Base-by-base conservation (phyloP, 805 yeast species). In the Candida sithepensis region DNA sequence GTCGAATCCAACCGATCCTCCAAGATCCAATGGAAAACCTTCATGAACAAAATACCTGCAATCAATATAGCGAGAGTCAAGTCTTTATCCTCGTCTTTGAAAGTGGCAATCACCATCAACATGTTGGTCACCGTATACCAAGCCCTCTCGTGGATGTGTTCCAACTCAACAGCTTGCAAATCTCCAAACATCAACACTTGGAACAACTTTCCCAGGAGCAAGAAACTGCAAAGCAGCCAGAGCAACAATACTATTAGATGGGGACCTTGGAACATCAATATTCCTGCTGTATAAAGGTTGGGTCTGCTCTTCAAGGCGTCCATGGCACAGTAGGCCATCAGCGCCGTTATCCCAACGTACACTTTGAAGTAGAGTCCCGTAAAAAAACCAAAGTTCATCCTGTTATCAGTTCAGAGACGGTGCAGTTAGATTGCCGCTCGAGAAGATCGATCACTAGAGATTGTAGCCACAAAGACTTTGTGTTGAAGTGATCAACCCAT, bases 21-120 rank as follows among this genome's bases (percentile, higher is more conserved):
- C 40, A 85, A 64, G 1, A 94, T 75, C 82, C 95, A 84, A 60
- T 90, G 96, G 69, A 85, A 81, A 2, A 85, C 81, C 59, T 84
- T 85, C 60, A 80, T 64, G 63, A 75, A 72, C 58, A 81, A 59
- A 52, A 82, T 64, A 55, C 51, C 64, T 55, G 45, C 72, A 14
- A 59, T 56, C 42, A 66, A 39, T 7, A 56, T 47, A 1, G 61
- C 75, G n/a, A 79, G 66, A 36, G 77, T 61, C 19, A 80, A 55
- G 42, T 70, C 71, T 34, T 18, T 34, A 49, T 73, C 69, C 40
- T 73, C 78, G 44, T 72, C 75, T 30, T 73, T 66, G 60, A 80
- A 79, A 64, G 78, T 72, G 1, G 82, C 74, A 16, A 79, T 64
- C 13, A 82, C 75, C 59, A 85, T 66, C 43, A 88, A 61, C 46